Evolutionary conservation across 441 rosid species (phyloP).

Genomic region (Theobroma grandiflorum): DNA sequence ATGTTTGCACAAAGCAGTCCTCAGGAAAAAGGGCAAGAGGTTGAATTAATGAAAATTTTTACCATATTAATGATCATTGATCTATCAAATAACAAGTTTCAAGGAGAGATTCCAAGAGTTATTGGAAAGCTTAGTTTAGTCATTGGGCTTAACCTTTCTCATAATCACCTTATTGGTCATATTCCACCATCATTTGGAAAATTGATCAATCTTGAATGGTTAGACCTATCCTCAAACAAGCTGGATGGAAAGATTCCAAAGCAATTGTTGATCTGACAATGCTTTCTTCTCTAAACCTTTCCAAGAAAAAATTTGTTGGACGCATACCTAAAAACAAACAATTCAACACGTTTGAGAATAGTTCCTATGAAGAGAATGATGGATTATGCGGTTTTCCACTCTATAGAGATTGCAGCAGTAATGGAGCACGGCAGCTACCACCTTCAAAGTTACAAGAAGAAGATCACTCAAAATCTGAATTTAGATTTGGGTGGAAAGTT

Average conservation of each 20-base stretch:
- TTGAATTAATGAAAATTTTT: no score
- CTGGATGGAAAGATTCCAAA: neutral
- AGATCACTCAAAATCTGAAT: neutral
- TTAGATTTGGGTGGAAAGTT: constrained; percentile 27
- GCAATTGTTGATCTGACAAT: neutral
- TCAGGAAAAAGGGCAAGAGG: no score
- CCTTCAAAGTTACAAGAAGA: neutral
- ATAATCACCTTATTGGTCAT: neutral
- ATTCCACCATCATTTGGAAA: constrained; percentile 22
- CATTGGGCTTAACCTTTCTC: constrained; percentile 25
- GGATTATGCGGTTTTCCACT: neutral
- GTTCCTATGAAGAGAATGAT: no score
- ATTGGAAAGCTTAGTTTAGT: constrained; percentile 24
- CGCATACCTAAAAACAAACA: no score
- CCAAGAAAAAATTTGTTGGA: no score
- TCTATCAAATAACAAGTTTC: constrained; percentile 16
- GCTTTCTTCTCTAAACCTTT: no score
- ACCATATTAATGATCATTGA: neutral
- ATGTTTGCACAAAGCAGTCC: no score
- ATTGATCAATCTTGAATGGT: constrained; percentile 8
- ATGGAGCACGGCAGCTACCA: neutral
- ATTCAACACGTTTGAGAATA: no score
- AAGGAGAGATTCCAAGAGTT: constrained; percentile 26
- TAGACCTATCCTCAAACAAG: constrained; percentile 27
- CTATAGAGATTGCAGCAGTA: neutral